phyloP scores from a whole-genome alignment of 2,329 filamentous ascomycete genomes.

The Fusarium sp. region DNA sequence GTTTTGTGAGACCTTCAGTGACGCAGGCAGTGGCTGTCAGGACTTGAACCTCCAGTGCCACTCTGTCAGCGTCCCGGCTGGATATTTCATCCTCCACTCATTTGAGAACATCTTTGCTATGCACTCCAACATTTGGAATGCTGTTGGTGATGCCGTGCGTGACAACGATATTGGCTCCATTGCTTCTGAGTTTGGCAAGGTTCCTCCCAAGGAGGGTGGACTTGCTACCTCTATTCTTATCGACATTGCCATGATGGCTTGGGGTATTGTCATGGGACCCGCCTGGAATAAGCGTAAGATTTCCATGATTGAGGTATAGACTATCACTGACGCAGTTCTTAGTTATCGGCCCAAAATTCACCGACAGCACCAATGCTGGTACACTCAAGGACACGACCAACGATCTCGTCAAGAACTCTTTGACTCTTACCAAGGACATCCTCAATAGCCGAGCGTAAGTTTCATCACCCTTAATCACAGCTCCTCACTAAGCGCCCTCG shows the following conservation, averaged over 20 bases:
- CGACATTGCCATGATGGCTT: conserved; percentile 25
- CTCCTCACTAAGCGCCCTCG: not conserved
- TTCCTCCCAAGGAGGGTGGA: conserved; percentile 14
- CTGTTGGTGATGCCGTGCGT: conserved; percentile 26
- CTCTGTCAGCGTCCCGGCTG: conserved; percentile 17
- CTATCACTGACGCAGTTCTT: not conserved
- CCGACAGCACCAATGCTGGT: not conserved
- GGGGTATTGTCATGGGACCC: conserved; percentile 31
- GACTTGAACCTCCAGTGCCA: conserved; percentile 22
- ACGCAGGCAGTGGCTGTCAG: conserved; percentile 21
- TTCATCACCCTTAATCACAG: fast-evolving
- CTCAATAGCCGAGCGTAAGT: conserved; percentile 20
- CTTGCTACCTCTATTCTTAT: conserved; percentile 22
- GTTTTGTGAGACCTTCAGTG: conserved; percentile 29
- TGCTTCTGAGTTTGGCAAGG: conserved; percentile 25
- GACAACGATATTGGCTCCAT: conserved; percentile 27
- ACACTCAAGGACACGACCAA: conserved; percentile 28
- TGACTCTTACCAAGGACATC: conserved; percentile 28
- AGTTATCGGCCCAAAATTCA: conserved; percentile 28
- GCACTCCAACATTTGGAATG: conserved; percentile 34
- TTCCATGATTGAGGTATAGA: not conserved
- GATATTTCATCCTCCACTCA: conserved; percentile 27
- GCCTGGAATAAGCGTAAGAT: conserved; percentile 29
- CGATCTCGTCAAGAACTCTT: conserved; percentile 30
- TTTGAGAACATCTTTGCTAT: conserved; percentile 29